These are phyloP conservation scores for Pseudotulostoma volvatum DNA, from an alignment of 495 filamentous ascomycete species.

Conservation along the genomic window DNA sequence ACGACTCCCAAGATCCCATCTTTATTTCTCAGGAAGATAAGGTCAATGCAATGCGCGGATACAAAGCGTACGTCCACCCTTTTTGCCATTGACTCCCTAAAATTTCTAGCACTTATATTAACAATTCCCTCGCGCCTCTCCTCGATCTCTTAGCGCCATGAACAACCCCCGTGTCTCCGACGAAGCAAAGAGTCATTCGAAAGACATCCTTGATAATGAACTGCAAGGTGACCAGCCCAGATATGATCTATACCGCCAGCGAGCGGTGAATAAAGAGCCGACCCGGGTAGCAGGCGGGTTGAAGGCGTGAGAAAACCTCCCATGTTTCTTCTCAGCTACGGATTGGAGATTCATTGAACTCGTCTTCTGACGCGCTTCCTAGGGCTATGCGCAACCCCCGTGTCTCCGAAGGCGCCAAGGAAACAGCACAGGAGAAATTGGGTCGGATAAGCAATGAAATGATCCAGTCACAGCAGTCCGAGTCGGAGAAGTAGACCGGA, in stretches of 20 bases:
- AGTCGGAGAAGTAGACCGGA: too few relatives aligned
- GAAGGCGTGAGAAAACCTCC: constrained; percentile 8
- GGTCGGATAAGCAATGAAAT: too few relatives aligned
- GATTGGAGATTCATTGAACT: too few relatives aligned
- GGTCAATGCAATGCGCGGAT: constrained; percentile 12
- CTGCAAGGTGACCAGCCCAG: constrained; percentile 9
- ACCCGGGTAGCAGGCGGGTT: constrained; percentile 5
- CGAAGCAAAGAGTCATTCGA: constrained; percentile 24
- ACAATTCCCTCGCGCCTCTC: background rate
- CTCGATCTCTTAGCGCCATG: constrained; percentile 14
- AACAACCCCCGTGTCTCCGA: constrained; percentile 27
- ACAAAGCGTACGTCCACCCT: constrained; percentile 10
- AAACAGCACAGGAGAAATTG: constrained; percentile 22
- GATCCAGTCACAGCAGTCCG: too few relatives aligned
- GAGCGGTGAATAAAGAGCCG: constrained; percentile 5
- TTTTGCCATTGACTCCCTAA: background rate
- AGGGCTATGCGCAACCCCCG: constrained; percentile 26
- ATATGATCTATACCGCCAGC: constrained; percentile 4
- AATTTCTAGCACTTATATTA: background rate
- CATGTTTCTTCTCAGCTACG: background rate
- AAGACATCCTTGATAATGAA: constrained; percentile 24
- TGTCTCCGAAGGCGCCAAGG: constrained; percentile 23
- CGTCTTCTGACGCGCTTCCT: background rate
- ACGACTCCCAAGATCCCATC: constrained; percentile 7
- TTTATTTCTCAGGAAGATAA: constrained; percentile 10